phyloP scores from a whole-genome alignment of 2,329 filamentous ascomycete species.

The Cladosporium sp. region DNA sequence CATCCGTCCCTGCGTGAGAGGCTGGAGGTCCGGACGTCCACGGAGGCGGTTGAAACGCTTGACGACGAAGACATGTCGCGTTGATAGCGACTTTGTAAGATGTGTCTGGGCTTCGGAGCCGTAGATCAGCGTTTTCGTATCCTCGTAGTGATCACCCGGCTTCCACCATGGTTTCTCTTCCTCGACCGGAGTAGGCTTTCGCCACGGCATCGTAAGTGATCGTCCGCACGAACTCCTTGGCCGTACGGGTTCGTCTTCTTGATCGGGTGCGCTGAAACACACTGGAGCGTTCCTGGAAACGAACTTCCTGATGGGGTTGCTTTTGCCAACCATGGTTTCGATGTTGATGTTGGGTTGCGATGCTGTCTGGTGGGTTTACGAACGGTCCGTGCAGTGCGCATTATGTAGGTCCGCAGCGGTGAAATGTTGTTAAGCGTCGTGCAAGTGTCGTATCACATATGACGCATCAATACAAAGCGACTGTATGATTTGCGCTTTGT shows the following conservation, averaged over 20 bases:
- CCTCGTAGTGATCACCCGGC: background rate
- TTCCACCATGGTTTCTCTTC: background rate
- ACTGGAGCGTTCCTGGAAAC: background rate
- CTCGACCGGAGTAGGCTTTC: background rate
- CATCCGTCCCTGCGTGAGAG: too few relatives aligned
- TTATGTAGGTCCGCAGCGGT: too few relatives aligned
- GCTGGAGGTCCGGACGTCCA: too few relatives aligned
- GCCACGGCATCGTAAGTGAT: background rate
- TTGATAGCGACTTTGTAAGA: background rate
- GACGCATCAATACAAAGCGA: too few relatives aligned
- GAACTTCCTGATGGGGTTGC: background rate
- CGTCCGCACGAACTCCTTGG: background rate
- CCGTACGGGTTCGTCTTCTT: background rate
- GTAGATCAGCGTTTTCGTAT: background rate
- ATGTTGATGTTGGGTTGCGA: too few relatives aligned
- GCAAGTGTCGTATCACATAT: too few relatives aligned
- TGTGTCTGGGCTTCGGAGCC: conserved; percentile 3
- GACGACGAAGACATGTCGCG: conserved; percentile 4
- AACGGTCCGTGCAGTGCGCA: too few relatives aligned
- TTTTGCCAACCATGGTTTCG: background rate
- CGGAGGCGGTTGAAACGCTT: background rate
- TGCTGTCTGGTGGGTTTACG: too few relatives aligned
- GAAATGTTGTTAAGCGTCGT: too few relatives aligned
- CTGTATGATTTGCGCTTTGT: too few relatives aligned
- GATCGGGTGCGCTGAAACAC: background rate